These are phyloP conservation scores for Lipomyces lipofer DNA, from an alignment of 805 yeast species.

Conservation along the genomic window DNA sequence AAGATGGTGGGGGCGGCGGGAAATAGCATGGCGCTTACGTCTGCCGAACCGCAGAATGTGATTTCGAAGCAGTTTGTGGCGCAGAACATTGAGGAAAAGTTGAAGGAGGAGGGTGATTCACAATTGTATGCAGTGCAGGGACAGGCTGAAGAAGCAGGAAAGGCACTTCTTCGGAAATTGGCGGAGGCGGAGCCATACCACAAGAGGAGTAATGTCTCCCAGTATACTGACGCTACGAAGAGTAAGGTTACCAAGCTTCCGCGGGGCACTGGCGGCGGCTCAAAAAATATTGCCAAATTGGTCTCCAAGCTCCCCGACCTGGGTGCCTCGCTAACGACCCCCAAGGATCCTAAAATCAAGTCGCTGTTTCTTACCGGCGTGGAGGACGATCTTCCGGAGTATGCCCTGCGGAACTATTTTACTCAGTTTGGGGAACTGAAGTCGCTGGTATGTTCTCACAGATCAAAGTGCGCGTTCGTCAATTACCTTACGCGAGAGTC, in stretches of 20 bases:
- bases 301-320: conserved; percentile 65
- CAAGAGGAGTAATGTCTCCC: conserved; percentile 21
- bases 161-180: conserved; percentile 53
- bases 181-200: conserved; percentile 42
- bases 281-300: conserved; percentile 46
- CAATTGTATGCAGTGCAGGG: conserved; percentile 32
- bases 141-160: conserved; percentile 47
- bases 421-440: conserved; percentile 50
- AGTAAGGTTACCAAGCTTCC: conserved; percentile 2
- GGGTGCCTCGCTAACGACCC: conserved; percentile 40
- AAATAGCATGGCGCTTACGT: conserved; percentile 33
- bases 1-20: conserved; percentile 60
- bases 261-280: conserved; percentile 5
- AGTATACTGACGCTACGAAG: conserved; percentile 20
- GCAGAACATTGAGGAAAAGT: conserved; percentile 45
- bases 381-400: conserved; percentile 64
- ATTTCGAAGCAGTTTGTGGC: conserved; percentile 60
- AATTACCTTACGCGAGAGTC: conserved; percentile 50
- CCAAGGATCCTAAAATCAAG: conserved; percentile 47
- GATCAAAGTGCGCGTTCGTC: conserved; percentile 64
- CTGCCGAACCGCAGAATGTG: conserved; percentile 51
- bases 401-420: conserved; percentile 54
- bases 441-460: conserved; percentile 53
- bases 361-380: conserved; percentile 78
- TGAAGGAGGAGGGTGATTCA: conserved; percentile 34